Conservation (phyloP, 116 monocot genomes). For the Cymodocea nodosa region DNA sequence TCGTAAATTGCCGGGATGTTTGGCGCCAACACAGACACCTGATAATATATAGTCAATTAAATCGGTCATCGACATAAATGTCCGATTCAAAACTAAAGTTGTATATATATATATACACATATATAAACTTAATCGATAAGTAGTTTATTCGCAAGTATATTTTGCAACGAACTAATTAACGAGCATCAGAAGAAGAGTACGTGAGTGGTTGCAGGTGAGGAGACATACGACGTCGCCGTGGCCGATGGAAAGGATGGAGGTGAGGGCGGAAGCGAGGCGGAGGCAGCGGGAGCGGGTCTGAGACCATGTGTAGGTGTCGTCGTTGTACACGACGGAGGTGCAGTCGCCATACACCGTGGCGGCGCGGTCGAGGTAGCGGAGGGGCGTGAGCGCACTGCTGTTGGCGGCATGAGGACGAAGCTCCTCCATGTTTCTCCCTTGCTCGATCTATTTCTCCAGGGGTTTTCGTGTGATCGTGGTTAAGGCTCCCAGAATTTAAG, state of each 20-base stretch:
- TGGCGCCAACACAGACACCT: slow-evolving; percentile 24
- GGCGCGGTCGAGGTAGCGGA: slow-evolving; percentile 61
- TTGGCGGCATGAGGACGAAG: slow-evolving; percentile 41
- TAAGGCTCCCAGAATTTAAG: too few relatives aligned
- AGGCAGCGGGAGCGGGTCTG: slow-evolving; percentile 71
- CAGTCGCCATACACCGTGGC: slow-evolving; percentile 64
- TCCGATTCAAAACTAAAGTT: too few relatives aligned
- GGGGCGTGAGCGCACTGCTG: slow-evolving; percentile 44
- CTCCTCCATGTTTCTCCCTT: slow-evolving; percentile 4
- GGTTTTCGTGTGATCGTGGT: too few relatives aligned
- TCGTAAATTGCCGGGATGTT: slow-evolving; percentile 26
- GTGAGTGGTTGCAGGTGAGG: neutral
- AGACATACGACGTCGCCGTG: slow-evolving; percentile 46
- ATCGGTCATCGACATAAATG: neutral
- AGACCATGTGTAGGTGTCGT: slow-evolving; percentile 60
- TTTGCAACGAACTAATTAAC: too few relatives aligned
- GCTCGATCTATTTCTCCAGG: too few relatives aligned
- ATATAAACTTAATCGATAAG: neutral
- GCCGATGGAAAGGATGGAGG: slow-evolving; percentile 39
- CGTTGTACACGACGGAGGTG: slow-evolving; percentile 45
- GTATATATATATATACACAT: too few relatives aligned
- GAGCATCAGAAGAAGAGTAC: neutral
- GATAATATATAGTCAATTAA: neutral
- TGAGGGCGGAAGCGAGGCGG: slow-evolving; percentile 78
- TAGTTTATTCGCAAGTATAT: too few relatives aligned